Base-by-base conservation (phyloP, 768 basidiomycete species). In the Agrocybe chaxingu region DNA sequence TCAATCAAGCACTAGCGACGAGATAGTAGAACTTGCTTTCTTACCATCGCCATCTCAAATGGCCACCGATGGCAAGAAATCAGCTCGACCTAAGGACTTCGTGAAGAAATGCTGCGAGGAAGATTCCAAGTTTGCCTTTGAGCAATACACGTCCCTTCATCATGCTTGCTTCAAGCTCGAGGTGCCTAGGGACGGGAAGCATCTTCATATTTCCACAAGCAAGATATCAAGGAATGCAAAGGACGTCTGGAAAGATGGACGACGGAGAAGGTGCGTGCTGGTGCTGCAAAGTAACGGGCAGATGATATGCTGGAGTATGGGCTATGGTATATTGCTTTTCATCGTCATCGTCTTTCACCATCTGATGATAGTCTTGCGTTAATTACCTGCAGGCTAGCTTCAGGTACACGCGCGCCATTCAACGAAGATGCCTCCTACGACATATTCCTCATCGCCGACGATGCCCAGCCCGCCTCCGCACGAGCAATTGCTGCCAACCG, bases 291-390 rank as follows among this genome's bases (percentile, higher is more conserved):
- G 31, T 41, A 47, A 19, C 16, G 36, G 5, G 45, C 35, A 1
- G 51, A 52, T 43, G 51, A 52, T 37, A 18, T 47, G 12, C 37
- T 52, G 45, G 51, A 52, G 43, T 33, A 47, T 18, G 51, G 51
- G 3, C 45, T 52, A 8, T 39, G 51, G 51, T 52, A 18, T 13
- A 42, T 52, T 36, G 8, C 35, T 34, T 8, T 12, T 18, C 24
- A 24, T 9, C n/a, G 7, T 34, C 24, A 7, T 9, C n/a, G 4
- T 7, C 31, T 24, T 3, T 24, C 19, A 8, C 16, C 42, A 18
- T 43, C 11, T 33, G 16, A 30, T 3, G 24, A 24, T 5, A 1
- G 24, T 24, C 24, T 24, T 24, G 24, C 24, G 24, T 39, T 34
- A 19, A 7, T n/a, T 12, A n/a, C 13, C 43, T 12, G 2, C 24